Evolutionary conservation across 805 yeast genomes (phyloP), one percentile per base, ranked within the genome.

Genomic region (Spathaspora hagerdaliae): DNA sequence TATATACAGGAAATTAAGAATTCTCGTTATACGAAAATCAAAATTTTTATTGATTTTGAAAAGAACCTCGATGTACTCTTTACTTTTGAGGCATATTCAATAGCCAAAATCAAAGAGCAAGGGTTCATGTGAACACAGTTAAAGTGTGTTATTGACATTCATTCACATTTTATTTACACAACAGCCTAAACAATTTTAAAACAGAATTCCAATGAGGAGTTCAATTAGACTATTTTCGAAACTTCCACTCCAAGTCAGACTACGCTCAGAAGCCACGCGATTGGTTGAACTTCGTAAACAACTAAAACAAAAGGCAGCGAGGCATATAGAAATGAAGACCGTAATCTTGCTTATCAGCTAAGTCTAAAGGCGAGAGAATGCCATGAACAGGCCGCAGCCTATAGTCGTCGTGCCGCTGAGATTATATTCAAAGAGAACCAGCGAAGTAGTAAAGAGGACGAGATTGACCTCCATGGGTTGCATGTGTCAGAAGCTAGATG

Each of bases 381-480:
- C 48, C 71, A 69, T 27, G 64, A 58, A 0, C 67, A 82, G 51
- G 94, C 89, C 31, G 96, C 89, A 38, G 61, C 71, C 33, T 79
- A 74, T 60, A 91, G 90, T 64, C 68, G 73, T 14, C 80, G 82
- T 63, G 99, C 98, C 3, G 97, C 97, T 1, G 88, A 83, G 61
- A 90, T 83, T 58, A 96, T 87, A 1, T 92, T 92, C 62, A 71
- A 82, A 37, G 91, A 86, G 52, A 92, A 92, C 63, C 92, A 92
- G 59, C 78, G 87, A 35, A 97, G 91, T 58, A 83, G 91, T 12
- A 82, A 78, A 31, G 74, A 74, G 19, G 85, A 88, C 62, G 98
- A 92, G 64, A 89, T 92, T 51, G 98, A 92, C 67, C 73, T 92
- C 43, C 99, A 92, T 63, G 98, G 98, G 0, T 69, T 92, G 27